A percentile compares a stretch with the other conserved stretches of the same genome.
Conservation (phyloP, 768 basidiomycete genomes). For the Kwoniella dejecticola region DNA sequence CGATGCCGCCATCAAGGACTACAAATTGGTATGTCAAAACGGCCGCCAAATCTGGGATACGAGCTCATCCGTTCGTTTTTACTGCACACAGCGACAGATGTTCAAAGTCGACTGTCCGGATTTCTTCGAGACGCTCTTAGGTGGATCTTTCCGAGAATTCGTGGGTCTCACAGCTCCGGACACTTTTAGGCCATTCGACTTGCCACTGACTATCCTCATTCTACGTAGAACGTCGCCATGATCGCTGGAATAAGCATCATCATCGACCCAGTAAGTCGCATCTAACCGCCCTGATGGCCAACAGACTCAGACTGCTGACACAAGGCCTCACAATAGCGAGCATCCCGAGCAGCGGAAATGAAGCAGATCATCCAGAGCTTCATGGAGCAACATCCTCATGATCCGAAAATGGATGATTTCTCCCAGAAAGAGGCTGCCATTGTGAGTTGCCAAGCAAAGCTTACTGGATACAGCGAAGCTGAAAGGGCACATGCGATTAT, state of each 20-base stretch:
- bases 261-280: conserved; percentile 46
- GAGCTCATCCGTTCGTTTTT: too few relatives aligned
- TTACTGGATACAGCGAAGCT: too few relatives aligned
- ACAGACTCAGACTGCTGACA: not conserved
- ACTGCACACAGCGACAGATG: conserved; percentile 45
- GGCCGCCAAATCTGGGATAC: too few relatives aligned
- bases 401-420: conserved; percentile 48
- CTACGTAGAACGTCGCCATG: conserved; percentile 54
- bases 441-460: conserved; percentile 20
- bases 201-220: too few relatives aligned
- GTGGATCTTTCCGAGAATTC: conserved; percentile 52
- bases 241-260: conserved; percentile 53
- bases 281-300: not conserved
- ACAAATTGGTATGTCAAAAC: conserved; percentile 63
- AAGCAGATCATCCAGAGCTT: conserved; percentile 46
- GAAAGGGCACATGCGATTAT: not conserved
- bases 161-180: conserved; percentile 23
- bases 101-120: conserved; percentile 52
- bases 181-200: too few relatives aligned
- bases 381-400: conserved; percentile 50
- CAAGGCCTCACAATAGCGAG: conserved; percentile 20
- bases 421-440: conserved; percentile 52
- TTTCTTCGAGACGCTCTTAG: conserved; percentile 51
- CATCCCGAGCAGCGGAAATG: conserved; percentile 48
- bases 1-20: conserved; percentile 85